Conservation (phyloP, 2,329 filamentous ascomycete species). For the Scytalidium sp. region DNA sequence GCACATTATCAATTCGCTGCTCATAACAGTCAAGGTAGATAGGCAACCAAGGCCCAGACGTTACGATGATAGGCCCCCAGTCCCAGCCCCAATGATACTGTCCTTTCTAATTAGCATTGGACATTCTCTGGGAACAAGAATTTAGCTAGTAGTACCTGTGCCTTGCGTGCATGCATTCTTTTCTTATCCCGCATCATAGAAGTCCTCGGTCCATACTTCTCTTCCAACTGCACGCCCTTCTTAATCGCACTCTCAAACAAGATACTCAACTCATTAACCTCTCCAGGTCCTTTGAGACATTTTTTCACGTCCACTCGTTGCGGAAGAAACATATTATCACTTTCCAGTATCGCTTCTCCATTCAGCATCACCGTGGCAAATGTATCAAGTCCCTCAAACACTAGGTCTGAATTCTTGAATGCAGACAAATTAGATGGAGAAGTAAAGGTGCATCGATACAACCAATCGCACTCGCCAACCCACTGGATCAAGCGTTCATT, state of each 20-base stretch:
- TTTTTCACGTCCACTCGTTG: neutral
- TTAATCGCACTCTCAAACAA: neutral
- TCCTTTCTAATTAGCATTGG: constrained; percentile 57
- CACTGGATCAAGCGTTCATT: constrained; percentile 57
- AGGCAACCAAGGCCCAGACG: constrained; percentile 61
- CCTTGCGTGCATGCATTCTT: constrained; percentile 30
- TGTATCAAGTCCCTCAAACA: constrained; percentile 52
- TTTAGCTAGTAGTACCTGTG: no score
- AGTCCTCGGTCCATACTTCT: neutral
- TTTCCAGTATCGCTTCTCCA: constrained; percentile 35
- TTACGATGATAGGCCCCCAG: constrained; percentile 61
- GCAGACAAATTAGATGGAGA: constrained; percentile 18
- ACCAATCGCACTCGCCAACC: constrained; percentile 58
- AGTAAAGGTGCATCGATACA: constrained; percentile 40
- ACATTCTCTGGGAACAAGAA: constrained; percentile 36
- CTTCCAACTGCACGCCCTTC: neutral
- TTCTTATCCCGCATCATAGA: constrained; percentile 33
- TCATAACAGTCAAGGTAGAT: constrained; percentile 58
- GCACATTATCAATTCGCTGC: no score
- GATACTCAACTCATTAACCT: no score
- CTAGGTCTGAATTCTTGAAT: constrained; percentile 33
- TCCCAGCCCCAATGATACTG: constrained; percentile 68
- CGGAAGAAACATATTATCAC: neutral
- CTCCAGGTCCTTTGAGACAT: neutral
- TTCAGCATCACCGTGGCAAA: constrained; percentile 48